Base-by-base conservation (phyloP, 805 yeast species). In the Aciculoconidium aculeatum region DNA sequence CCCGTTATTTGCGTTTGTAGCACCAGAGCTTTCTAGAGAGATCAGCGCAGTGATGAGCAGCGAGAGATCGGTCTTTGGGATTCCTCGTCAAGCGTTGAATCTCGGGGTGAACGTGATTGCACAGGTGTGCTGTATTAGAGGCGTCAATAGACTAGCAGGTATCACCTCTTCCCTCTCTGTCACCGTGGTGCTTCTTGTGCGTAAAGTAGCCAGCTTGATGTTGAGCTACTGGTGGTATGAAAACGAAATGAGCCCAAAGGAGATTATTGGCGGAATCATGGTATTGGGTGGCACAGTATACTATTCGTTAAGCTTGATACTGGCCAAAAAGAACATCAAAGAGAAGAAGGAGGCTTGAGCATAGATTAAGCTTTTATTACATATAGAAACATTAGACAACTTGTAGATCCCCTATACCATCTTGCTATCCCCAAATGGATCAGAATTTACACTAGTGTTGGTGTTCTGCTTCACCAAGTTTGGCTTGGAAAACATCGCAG, bases 131-230 rank as follows among this genome's bases (percentile, higher is more conserved):
- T 82, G 94, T 45, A 73, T 78, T 2, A 54, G 71, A 8, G 87
- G 90, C 4, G 90, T 81, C 8, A 79, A 77, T 44, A 61, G 61
- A 43, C 55, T 82, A 14, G 75, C 78, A 0, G 72, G 80, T 11
- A 49, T 49, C 6, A 65, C 78, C 1, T 61, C 71, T n/a, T 80
- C 88, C 0, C 48, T 82, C 23, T 76, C 84, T 0, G 70, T 81
- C 2, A 67, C 77, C 0, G 70, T 82, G 8, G 70, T 77, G 1
- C 56, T 81, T 15, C 59, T 77, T 19, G 49, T 80, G 7, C 63
- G 92, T 27, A 78, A 80, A 49, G 72, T 80, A 35, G 50, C 67
- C 7, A 76, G 84, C 32, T 54, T 83, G 35, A 29, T 74, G 19
- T 40, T 82, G 13, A 77, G 85, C 33, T 60, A 77, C 32, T 42